These are phyloP conservation scores for Ceratopteris richardii DNA, from an alignment of 75 land plant genomes.

Conservation along the genomic window DNA sequence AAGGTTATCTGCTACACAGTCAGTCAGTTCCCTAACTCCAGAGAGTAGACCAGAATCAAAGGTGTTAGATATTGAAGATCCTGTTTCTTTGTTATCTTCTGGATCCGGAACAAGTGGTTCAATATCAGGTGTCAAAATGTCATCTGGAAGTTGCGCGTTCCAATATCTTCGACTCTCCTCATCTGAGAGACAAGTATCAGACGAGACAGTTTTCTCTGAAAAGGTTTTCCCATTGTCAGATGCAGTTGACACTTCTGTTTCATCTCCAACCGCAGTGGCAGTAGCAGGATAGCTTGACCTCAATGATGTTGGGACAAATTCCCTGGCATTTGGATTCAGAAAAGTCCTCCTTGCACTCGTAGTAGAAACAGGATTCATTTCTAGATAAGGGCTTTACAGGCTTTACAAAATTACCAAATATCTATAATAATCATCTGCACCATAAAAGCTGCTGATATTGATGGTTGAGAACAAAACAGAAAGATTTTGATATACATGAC, in stretches of 20 bases:
- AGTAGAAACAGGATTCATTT: not conserved
- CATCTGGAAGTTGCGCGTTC: slow-evolving; percentile 29
- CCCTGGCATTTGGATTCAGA: slow-evolving; percentile 30
- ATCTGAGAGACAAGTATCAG: slow-evolving; percentile 21
- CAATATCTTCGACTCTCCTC: slow-evolving; percentile 24
- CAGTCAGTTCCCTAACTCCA: not conserved
- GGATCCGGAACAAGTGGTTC: slow-evolving; percentile 5
- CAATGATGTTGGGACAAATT: slow-evolving; percentile 21
- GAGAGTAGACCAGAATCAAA: too few relatives aligned
- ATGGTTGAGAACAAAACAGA: too few relatives aligned
- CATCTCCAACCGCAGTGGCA: not conserved
- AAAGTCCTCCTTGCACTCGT: slow-evolving; percentile 1
- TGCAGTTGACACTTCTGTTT: not conserved
- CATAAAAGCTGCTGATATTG: too few relatives aligned
- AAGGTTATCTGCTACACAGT: too few relatives aligned
- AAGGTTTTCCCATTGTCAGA: slow-evolving; percentile 4
- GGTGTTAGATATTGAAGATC: not conserved
- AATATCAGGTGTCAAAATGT: slow-evolving; percentile 17
- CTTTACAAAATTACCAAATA: too few relatives aligned
- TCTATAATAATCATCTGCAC: too few relatives aligned
- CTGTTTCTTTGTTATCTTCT: not conserved
- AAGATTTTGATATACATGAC: too few relatives aligned
- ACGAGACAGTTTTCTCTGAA: slow-evolving; percentile 18
- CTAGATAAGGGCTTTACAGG: not conserved
- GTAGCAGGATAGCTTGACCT: not conserved